Percentiles rank a stretch among this genome's conserved stretches.
phyloP scores from a whole-genome alignment of 1,284 basidiomycete genomes.

The Microbotryum silenes-acaulis region DNA sequence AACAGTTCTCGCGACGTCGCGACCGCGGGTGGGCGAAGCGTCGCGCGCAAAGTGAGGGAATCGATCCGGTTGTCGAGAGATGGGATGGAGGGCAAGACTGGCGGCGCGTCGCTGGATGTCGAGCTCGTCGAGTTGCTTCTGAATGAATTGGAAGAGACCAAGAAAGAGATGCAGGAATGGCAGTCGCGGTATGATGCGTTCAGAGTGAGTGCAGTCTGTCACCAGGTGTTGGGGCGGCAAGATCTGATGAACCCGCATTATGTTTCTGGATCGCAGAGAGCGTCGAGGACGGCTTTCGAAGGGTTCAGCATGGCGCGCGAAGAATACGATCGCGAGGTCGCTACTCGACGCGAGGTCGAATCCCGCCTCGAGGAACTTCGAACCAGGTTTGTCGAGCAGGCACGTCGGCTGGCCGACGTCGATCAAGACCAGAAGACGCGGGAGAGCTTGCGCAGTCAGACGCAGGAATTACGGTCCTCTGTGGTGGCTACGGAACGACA shows the following conservation, averaged over 20 bases:
- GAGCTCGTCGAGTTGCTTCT: conserved; percentile 66
- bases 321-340: conserved; percentile 85
- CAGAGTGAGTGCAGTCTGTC: conserved; percentile 53
- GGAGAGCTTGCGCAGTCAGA: conserved; percentile 68
- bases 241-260: not conserved
- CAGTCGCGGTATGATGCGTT: conserved; percentile 74
- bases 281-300: conserved; percentile 48
- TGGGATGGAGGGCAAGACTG: conserved; percentile 55
- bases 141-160: conserved; percentile 58
- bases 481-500: conserved; percentile 74
- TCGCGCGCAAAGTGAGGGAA: conserved; percentile 37
- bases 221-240: not conserved
- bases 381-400: conserved; percentile 80
- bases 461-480: conserved; percentile 67
- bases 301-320: conserved; percentile 84
- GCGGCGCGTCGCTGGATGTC: conserved; percentile 61
- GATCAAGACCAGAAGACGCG: conserved; percentile 60
- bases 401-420: conserved; percentile 70
- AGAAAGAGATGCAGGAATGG: conserved; percentile 57
- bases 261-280: conserved; percentile 19
- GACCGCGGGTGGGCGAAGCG: not conserved
- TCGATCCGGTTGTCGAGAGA: conserved; percentile 42
- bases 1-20: not conserved
- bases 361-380: conserved; percentile 78
- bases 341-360: conserved; percentile 79